These are phyloP conservation scores for Sclerotinia nivalis DNA, from an alignment of 2,329 filamentous ascomycete species.

Conservation along the genomic window DNA sequence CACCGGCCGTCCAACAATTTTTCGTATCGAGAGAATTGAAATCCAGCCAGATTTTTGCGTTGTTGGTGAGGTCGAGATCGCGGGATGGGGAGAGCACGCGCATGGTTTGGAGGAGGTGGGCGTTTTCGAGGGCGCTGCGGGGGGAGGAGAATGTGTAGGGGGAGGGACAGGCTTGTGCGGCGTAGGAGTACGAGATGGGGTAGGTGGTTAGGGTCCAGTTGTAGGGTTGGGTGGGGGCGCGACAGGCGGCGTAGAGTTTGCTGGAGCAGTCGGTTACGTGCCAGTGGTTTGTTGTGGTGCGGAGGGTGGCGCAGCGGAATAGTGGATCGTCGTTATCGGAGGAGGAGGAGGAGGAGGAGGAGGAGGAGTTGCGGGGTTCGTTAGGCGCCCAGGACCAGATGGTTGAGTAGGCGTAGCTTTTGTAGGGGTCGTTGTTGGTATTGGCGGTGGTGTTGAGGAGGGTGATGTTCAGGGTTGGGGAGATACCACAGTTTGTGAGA, in stretches of 20 bases:
- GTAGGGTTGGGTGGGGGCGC: conserved; percentile 54
- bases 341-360: conserved; percentile 43
- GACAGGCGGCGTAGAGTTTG: conserved; percentile 56
- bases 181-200: conserved; percentile 47
- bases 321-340: conserved; percentile 37
- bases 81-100: background rate
- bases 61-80: conserved; percentile 31
- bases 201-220: conserved; percentile 54
- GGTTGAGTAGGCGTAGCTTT: conserved; percentile 49
- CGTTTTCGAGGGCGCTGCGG: conserved; percentile 63
- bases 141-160: conserved; percentile 57
- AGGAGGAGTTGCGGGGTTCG: conserved; percentile 51
- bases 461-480: conserved; percentile 58
- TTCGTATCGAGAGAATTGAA: conserved; percentile 59
- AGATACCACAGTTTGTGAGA: conserved; percentile 59
- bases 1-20: conserved; percentile 62
- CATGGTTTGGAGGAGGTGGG: conserved; percentile 49
- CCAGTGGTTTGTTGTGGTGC: conserved; percentile 55
- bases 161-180: conserved; percentile 50
- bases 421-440: conserved; percentile 49
- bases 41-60: conserved; percentile 55
- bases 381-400: conserved; percentile 62
- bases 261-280: conserved; percentile 55
- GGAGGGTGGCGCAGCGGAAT: conserved; percentile 55
- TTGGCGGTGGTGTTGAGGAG: conserved; percentile 54